Base-by-base conservation (phyloP, 805 yeast species). In the Ogataea parapolymorpha region DNA sequence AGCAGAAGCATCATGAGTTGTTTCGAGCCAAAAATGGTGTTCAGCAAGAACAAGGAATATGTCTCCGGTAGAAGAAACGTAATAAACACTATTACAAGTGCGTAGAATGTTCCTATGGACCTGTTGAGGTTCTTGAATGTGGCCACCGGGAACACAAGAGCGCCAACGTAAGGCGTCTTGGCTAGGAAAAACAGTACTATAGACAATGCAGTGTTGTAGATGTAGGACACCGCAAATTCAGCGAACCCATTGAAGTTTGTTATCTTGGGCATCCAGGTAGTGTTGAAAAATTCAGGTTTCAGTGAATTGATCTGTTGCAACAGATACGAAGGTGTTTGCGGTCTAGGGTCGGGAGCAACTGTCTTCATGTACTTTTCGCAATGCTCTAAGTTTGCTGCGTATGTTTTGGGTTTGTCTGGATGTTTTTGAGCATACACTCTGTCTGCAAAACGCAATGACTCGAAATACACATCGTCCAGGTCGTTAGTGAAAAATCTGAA, bases 11-110 rank as follows among this genome's bases (percentile, higher is more conserved):
- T 60, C 36, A 67, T 59, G 40, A 77, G 60, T 30, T 69, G 62
- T 11, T 71, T 53, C 12, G 72, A 61, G 3, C 79, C 80, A 63
- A 72, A 71, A 47, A 67, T 73, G 2, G 71, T 61, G 13, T 72
- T 59, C 27, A 76, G 51, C 24, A 73, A 58, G 8, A 62, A 43
- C 16, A 71, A 54, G 11, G 69, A 54, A 44, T 63, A 57, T 22
- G 54, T 40, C 18, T 60, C 51, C 0, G 80, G 72, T 12, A 67
- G 37, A 9, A 68, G 29, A 15, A 62, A 53, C 11, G 73, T 51
- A 0, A 67, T 54, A 2, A 59, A 41, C 32, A 70, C 66, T 4
- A 77, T 55, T 1, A 56, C 40, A 3, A 63, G 40, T 0, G 82
- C 71, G 6, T 75, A 61, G 3, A 69, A 50, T 0, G 75, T 58